Percentiles rank a stretch among this genome's conserved stretches.
phyloP scores from a whole-genome alignment of 768 basidiomycete genomes.

The Suillus weaverae region DNA sequence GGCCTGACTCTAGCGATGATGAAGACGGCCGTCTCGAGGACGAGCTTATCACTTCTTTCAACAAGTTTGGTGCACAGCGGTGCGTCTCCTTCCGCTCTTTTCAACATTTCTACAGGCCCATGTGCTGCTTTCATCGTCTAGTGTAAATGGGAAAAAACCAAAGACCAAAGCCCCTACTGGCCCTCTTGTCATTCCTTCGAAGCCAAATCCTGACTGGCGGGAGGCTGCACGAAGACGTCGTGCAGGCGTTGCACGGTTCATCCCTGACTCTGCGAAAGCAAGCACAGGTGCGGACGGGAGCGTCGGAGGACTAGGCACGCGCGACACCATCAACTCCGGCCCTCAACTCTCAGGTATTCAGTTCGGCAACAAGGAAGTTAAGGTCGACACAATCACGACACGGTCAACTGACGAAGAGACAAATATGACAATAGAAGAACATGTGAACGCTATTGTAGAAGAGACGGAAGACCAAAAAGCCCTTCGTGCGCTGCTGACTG shows the following conservation, averaged over 20 bases:
- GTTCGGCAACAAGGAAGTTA: slow-evolving; percentile 33
- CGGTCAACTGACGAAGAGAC: slow-evolving; percentile 14
- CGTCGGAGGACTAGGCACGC: slow-evolving; percentile 74
- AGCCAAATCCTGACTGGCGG: slow-evolving; percentile 91
- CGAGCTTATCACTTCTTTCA: slow-evolving; percentile 71
- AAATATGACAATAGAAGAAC: slow-evolving; percentile 23
- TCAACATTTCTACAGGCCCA: slow-evolving; percentile 53
- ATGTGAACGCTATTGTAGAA: slow-evolving; percentile 37
- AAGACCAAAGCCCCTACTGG: slow-evolving; percentile 41
- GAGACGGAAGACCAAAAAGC: slow-evolving; percentile 80
- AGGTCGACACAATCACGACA: slow-evolving; percentile 13
- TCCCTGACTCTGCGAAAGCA: slow-evolving; percentile 62
- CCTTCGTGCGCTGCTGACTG: slow-evolving; percentile 73
- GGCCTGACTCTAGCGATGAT: slow-evolving; percentile 53
- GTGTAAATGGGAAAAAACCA: slow-evolving; percentile 44
- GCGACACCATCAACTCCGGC: slow-evolving; percentile 75
- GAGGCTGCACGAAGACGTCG: slow-evolving; percentile 67
- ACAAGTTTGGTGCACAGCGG: slow-evolving; percentile 79
- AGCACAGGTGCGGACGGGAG: slow-evolving; percentile 66
- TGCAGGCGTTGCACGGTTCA: slow-evolving; percentile 38
- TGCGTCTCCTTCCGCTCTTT: slow-evolving; percentile 50
- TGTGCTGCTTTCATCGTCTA: slow-evolving; percentile 24
- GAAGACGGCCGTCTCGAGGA: slow-evolving; percentile 57
- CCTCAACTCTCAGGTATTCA: slow-evolving; percentile 72
- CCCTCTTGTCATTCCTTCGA: slow-evolving; percentile 82